A percentile compares a stretch with the other conserved stretches of the same genome.
phyloP scores from a whole-genome alignment of 805 yeast species.

The Pichia insulana region DNA sequence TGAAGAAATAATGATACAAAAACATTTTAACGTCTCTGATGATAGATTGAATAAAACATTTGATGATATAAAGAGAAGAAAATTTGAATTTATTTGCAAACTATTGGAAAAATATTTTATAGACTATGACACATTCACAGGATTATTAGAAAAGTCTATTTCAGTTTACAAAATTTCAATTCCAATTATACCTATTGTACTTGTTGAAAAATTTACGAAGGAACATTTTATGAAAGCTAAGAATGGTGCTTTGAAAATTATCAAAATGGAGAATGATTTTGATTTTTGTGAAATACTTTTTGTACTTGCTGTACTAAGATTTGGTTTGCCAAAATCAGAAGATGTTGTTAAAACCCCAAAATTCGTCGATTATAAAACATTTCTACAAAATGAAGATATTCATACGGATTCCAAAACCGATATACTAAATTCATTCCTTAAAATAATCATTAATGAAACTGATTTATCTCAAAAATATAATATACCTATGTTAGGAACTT shows the following conservation, averaged over 20 bases:
- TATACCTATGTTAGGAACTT: slow-evolving; percentile 15
- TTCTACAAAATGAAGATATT: slow-evolving; percentile 7
- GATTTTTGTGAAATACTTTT: slow-evolving; percentile 19
- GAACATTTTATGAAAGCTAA: slow-evolving; percentile 9
- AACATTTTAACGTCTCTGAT: background rate
- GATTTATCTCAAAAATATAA: slow-evolving; percentile 10
- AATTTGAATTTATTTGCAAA: slow-evolving; percentile 7
- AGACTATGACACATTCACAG: slow-evolving; percentile 9
- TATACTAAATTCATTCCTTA: slow-evolving; percentile 14
- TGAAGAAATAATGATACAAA: slow-evolving; percentile 7
- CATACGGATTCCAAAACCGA: slow-evolving; percentile 14
- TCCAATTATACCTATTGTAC: slow-evolving; percentile 15
- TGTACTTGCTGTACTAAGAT: slow-evolving; percentile 15
- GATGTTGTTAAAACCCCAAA: slow-evolving; percentile 2
- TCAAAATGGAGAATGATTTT: slow-evolving; percentile 9
- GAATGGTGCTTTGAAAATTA: slow-evolving; percentile 10
- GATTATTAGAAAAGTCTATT: slow-evolving; percentile 4
- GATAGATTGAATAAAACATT: slow-evolving; percentile 1
- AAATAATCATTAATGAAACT: slow-evolving; percentile 15
- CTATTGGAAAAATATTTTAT: slow-evolving; percentile 16
- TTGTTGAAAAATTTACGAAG: slow-evolving; percentile 7
- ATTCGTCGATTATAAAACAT: slow-evolving; percentile 5
- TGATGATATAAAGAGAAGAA: slow-evolving; percentile 1
- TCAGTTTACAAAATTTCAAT: slow-evolving; percentile 1
- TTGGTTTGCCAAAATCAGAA: slow-evolving; percentile 8